Conservation (phyloP, 805 yeast genomes). For the Saccharomycopsis fodiens region DNA sequence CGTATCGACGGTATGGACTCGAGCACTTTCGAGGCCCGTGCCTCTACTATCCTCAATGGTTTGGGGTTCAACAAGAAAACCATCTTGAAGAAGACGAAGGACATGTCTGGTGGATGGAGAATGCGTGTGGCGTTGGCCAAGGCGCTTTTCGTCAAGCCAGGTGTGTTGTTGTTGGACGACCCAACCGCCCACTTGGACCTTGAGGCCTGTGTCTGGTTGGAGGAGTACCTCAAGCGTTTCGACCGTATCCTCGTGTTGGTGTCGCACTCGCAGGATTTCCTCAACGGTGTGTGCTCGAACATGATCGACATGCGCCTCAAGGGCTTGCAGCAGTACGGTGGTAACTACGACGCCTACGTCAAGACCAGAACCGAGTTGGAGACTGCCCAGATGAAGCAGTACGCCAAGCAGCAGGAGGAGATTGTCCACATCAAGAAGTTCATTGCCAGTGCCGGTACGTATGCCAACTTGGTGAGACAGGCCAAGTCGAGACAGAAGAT, state of each 20-base stretch:
- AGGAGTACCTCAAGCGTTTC: conserved; percentile 91
- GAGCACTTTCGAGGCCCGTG: conserved; percentile 90
- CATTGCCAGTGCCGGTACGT: conserved; percentile 99
- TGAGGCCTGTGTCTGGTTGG: conserved; percentile 99
- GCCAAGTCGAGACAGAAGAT: conserved; percentile 99
- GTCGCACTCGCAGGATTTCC: conserved; percentile 98
- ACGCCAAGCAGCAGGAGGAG: conserved; percentile 96
- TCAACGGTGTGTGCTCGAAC: conserved; percentile 96
- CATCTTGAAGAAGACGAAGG: conserved; percentile 89
- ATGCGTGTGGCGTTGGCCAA: conserved; percentile 99
- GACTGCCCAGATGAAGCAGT: conserved; percentile 97
- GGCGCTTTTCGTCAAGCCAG: conserved; percentile 97
- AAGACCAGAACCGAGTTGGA: conserved; percentile 93
- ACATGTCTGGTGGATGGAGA: conserved; percentile 99
- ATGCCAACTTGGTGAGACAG: conserved; percentile 96
- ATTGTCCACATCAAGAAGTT: conserved; percentile 96
- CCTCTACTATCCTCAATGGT: conserved; percentile 93
- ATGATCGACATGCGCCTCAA: conserved; percentile 96
- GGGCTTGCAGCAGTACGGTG: conserved; percentile 75
- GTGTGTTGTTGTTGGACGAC: conserved; percentile 88
- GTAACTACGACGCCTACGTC: conserved; percentile 95
- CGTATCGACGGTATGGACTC: conserved; percentile 96
- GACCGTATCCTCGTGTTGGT: conserved; percentile 91
- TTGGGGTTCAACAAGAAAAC: conserved; percentile 87
- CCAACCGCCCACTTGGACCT: conserved; percentile 99